phyloP scores from a whole-genome alignment of 2,329 filamentous ascomycete genomes.

The Simplicillium aogashimaense region DNA sequence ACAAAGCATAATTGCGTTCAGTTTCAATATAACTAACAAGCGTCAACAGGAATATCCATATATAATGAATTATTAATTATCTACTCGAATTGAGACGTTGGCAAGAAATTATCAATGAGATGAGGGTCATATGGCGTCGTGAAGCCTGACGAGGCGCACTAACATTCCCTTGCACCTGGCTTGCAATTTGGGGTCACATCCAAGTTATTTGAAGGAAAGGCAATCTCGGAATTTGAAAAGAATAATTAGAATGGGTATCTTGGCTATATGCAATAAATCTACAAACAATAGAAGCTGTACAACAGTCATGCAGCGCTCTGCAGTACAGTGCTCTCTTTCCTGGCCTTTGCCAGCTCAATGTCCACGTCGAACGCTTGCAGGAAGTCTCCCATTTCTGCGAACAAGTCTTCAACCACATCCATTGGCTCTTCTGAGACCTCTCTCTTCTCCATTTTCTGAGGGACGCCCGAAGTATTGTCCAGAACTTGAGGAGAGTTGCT shows the following conservation, averaged over 20 bases:
- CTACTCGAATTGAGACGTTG: too few relatives aligned
- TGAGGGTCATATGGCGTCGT: too few relatives aligned
- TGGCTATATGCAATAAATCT: background rate
- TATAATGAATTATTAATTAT: too few relatives aligned
- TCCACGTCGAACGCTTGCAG: constrained; percentile 24
- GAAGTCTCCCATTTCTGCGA: constrained; percentile 24
- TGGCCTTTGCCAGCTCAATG: constrained; percentile 21
- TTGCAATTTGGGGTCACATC: too few relatives aligned
- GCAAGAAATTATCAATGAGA: too few relatives aligned
- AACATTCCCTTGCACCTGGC: too few relatives aligned
- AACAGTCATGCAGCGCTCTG: constrained; percentile 4
- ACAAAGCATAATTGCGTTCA: background rate
- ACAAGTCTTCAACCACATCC: constrained; percentile 25
- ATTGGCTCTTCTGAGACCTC: constrained; percentile 17
- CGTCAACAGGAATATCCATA: too few relatives aligned
- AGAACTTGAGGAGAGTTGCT: background rate
- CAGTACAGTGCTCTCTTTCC: constrained; percentile 8
- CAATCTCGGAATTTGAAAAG: background rate
- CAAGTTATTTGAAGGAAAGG: too few relatives aligned
- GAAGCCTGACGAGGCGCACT: too few relatives aligned
- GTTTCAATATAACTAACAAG: background rate
- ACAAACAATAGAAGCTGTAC: constrained; percentile 6
- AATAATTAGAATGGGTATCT: constrained; percentile 1
- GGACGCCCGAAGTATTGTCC: background rate
- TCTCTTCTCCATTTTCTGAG: background rate